Evolutionary conservation across 2,329 filamentous ascomycete genomes (phyloP).

Genomic region (Xylariomycetidae sp.): DNA sequence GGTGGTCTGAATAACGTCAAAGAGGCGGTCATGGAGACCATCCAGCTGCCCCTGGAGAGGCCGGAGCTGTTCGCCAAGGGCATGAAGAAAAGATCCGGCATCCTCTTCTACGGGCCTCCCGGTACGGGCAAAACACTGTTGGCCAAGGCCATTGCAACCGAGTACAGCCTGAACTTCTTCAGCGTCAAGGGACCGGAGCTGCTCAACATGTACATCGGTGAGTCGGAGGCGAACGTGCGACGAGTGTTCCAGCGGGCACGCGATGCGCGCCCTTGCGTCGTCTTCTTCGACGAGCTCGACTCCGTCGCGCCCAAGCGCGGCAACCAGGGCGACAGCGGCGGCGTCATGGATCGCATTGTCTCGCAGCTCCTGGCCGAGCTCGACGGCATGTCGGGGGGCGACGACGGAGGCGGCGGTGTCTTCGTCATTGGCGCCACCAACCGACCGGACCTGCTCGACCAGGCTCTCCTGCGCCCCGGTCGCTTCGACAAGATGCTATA

Average conservation of each 20-base stretch:
- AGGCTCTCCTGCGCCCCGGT: constrained; percentile 80
- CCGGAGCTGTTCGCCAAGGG: constrained; percentile 94
- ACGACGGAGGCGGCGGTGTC: constrained; percentile 73
- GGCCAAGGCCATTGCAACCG: constrained; percentile 87
- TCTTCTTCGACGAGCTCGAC: constrained; percentile 91
- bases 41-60: constrained; percentile 83
- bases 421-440: constrained; percentile 98
- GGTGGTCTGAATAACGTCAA: constrained; percentile 91
- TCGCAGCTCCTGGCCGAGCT: constrained; percentile 90
- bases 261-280: constrained; percentile 80
- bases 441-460: constrained; percentile 85
- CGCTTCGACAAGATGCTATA: constrained; percentile 99
- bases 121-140: constrained; percentile 90
- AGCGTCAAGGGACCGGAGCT: constrained; percentile 87
- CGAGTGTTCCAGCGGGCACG: constrained; percentile 82
- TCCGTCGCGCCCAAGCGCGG: constrained; percentile 93
- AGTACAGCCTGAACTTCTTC: constrained; percentile 93
- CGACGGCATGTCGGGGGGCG: constrained; percentile 94
- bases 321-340: constrained; percentile 93
- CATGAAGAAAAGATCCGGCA: constrained; percentile 95
- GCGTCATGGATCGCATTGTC: constrained; percentile 97
- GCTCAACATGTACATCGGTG: constrained; percentile 94
- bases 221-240: constrained; percentile 86
- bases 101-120: constrained; percentile 85
- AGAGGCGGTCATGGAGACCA: constrained; percentile 94